These are phyloP conservation scores for Pseudocercospora crystallina DNA, from an alignment of 2,329 filamentous ascomycete species.

Conservation along the genomic window DNA sequence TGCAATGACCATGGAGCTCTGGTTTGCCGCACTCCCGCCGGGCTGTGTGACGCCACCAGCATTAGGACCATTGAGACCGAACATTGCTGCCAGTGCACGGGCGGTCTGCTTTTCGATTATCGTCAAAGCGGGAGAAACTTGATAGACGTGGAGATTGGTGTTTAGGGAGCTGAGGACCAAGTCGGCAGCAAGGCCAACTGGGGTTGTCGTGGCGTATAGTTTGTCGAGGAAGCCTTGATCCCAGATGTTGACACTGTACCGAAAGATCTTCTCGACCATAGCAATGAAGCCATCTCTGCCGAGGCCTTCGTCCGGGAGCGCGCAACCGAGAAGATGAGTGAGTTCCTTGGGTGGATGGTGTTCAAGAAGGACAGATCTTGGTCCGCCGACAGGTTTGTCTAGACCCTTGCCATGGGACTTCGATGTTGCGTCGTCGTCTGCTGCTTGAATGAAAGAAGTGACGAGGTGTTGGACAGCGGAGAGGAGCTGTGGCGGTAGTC, in stretches of 20 bases:
- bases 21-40: constrained; percentile 81
- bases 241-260: constrained; percentile 97
- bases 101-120: constrained; percentile 84
- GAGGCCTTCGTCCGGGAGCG: constrained; percentile 37
- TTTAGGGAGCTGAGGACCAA: constrained; percentile 82
- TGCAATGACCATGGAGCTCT: constrained; percentile 80
- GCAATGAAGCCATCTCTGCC: constrained; percentile 46
- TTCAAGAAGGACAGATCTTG: constrained; percentile 46
- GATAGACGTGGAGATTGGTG: constrained; percentile 93
- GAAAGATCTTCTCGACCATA: constrained; percentile 67
- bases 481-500: constrained; percentile 56
- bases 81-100: constrained; percentile 69
- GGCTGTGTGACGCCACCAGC: constrained; percentile 73
- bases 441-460: constrained; percentile 68
- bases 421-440: constrained; percentile 61
- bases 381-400: constrained; percentile 62
- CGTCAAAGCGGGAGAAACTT: constrained; percentile 85
- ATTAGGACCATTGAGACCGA: constrained; percentile 69
- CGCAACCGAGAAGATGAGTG: constrained; percentile 39
- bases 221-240: constrained; percentile 96
- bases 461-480: constrained; percentile 66
- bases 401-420: constrained; percentile 59
- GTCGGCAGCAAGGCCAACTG: constrained; percentile 81
- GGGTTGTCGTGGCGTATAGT: constrained; percentile 85
- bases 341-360: constrained; percentile 47